These are phyloP conservation scores for Larix kaempferi DNA, from an alignment of 75 land plant genomes.

Conservation along the genomic window DNA sequence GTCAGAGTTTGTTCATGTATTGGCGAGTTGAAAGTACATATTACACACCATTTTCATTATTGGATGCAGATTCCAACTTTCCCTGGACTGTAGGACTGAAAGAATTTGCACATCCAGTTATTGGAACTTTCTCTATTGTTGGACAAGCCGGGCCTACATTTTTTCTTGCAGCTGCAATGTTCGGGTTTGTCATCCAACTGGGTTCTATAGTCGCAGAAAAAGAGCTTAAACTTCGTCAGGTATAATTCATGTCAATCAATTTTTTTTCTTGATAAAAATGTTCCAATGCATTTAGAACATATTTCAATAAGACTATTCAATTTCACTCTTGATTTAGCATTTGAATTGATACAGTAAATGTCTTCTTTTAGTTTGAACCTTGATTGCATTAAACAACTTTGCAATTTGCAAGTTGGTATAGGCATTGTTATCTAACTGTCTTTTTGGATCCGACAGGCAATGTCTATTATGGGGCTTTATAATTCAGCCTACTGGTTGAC, in stretches of 20 bases:
- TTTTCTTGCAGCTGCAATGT: conserved; percentile 89
- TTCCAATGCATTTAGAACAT: too few species aligned
- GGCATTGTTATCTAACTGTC: not conserved
- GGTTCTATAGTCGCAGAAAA: conserved; percentile 72
- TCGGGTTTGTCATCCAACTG: conserved; percentile 88
- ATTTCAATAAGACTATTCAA: too few species aligned
- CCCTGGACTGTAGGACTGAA: conserved; percentile 66
- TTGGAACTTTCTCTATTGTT: conserved; percentile 46
- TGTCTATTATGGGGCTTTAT: conserved; percentile 94
- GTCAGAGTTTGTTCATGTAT: too few species aligned
- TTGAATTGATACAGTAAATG: too few species aligned
- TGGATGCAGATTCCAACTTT: conserved; percentile 58
- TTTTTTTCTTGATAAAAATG: too few species aligned
- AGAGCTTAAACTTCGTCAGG: conserved; percentile 97
- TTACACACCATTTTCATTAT: not conserved
- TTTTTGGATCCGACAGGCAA: conserved; percentile 52
- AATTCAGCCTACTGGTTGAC: conserved; percentile 94
- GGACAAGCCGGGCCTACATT: conserved; percentile 65
- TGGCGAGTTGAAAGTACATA: too few species aligned
- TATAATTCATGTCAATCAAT: conserved; percentile 11
- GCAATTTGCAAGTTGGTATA: not conserved
- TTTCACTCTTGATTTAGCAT: too few species aligned
- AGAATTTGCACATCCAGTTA: conserved; percentile 92
- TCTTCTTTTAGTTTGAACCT: too few species aligned
- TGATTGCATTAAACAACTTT: not conserved